Conservation (phyloP, 2,329 filamentous ascomycete species). For the Penicillium sp. region DNA sequence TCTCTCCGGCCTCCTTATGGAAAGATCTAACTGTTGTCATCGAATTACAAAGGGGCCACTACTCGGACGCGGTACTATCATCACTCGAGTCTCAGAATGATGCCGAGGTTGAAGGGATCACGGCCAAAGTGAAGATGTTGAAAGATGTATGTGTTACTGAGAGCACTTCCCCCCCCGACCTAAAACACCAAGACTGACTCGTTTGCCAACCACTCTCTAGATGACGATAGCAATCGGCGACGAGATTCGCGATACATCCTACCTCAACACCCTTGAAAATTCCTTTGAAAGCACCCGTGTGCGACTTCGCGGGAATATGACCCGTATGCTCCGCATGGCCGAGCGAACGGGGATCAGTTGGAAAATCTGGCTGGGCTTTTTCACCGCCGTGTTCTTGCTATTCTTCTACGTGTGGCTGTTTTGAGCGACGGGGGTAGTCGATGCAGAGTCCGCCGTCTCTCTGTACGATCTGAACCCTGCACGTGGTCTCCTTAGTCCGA, state of each 20-base stretch:
- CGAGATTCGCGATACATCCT: conserved; percentile 85
- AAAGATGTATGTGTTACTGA: conserved; percentile 67
- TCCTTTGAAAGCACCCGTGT: conserved; percentile 80
- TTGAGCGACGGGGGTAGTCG: conserved; percentile 36
- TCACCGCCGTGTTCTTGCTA: conserved; percentile 70
- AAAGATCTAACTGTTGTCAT: too few species aligned
- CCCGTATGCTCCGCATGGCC: conserved; percentile 92
- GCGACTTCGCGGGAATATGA: conserved; percentile 86
- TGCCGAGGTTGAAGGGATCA: conserved; percentile 78
- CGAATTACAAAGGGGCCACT: conserved; percentile 62
- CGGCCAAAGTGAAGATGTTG: conserved; percentile 79
- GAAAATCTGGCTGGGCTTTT: conserved; percentile 90
- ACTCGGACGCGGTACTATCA: conserved; percentile 83
- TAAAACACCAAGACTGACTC: background rate
- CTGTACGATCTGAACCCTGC: too few species aligned
- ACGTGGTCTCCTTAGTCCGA: too few species aligned
- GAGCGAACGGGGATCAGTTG: conserved; percentile 90
- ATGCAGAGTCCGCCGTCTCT: too few species aligned
- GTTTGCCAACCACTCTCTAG: conserved; percentile 38
- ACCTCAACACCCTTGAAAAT: conserved; percentile 91
- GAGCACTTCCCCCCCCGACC: background rate
- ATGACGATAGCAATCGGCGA: conserved; percentile 90
- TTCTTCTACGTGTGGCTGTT: conserved; percentile 94
- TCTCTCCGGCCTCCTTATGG: too few species aligned
- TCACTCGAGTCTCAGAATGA: conserved; percentile 97